Conservation (phyloP, 495 filamentous ascomycete genomes). For the Rhypophila decipiens region DNA sequence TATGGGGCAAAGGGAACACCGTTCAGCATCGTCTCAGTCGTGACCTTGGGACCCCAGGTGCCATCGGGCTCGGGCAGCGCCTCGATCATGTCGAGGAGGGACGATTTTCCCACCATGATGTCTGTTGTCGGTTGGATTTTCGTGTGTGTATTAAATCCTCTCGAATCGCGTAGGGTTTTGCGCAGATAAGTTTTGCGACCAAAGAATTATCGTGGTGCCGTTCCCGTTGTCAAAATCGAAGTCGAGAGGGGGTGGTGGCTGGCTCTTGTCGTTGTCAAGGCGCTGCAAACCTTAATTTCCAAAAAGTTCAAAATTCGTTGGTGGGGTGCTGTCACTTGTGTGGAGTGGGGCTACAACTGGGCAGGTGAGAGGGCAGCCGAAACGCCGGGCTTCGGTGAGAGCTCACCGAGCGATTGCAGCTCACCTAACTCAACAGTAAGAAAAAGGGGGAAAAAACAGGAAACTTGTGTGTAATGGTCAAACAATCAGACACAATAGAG, state of each 20-base stretch:
- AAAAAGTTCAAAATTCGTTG: slow-evolving; percentile 20
- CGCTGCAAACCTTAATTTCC: slow-evolving; percentile 6
- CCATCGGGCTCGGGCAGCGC: slow-evolving; percentile 50
- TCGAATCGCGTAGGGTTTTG: too few relatives aligned
- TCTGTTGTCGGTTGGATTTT: too few relatives aligned
- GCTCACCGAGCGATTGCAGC: neutral
- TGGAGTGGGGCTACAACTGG: slow-evolving; percentile 11
- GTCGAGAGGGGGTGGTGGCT: slow-evolving; percentile 7
- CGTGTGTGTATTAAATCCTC: neutral
- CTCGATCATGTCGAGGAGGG: slow-evolving; percentile 50
- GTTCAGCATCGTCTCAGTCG: slow-evolving; percentile 76
- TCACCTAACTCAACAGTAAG: neutral
- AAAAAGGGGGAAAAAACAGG: too few relatives aligned
- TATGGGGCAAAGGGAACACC: slow-evolving; percentile 96
- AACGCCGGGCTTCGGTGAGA: neutral
- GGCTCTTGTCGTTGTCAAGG: neutral
- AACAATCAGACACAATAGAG: too few relatives aligned
- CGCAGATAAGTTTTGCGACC: neutral
- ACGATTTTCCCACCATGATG: slow-evolving; percentile 27
- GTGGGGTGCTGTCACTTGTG: slow-evolving; percentile 24
- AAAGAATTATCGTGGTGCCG: neutral
- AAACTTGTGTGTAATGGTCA: too few relatives aligned
- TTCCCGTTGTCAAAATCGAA: neutral
- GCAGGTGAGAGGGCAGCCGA: neutral
- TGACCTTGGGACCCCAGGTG: slow-evolving; percentile 82